Percentiles rank a stretch among this genome's conserved stretches.
Conservation (phyloP, 2,329 filamentous ascomycete species). For the Incumbomyces delicatus region DNA sequence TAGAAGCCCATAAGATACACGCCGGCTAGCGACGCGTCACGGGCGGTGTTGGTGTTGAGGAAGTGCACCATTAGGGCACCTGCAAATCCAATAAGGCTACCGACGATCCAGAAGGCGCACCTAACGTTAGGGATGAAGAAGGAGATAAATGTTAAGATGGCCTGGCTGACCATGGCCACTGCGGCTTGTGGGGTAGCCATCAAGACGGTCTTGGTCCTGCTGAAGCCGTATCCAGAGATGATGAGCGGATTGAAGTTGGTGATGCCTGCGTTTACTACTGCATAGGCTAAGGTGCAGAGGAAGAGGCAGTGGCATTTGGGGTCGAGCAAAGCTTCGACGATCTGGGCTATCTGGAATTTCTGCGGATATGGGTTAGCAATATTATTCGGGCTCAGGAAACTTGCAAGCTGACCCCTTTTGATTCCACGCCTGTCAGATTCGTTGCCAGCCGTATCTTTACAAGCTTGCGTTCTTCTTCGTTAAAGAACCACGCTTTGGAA, state of each 20-base stretch:
- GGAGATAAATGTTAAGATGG: neutral
- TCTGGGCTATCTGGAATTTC: too few relatives aligned
- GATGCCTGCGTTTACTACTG: conserved; percentile 14
- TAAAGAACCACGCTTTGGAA: conserved; percentile 10
- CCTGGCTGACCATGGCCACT: conserved; percentile 5
- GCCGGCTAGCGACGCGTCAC: conserved; percentile 2
- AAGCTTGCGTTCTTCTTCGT: too few relatives aligned
- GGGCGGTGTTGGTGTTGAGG: conserved; percentile 2
- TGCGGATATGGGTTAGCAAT: too few relatives aligned
- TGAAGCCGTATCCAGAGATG: conserved; percentile 14
- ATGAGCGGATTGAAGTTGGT: conserved; percentile 14
- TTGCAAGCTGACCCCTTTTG: too few relatives aligned
- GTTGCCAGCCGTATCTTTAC: too few relatives aligned
- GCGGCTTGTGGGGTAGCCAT: conserved; percentile 6
- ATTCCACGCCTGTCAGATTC: too few relatives aligned
- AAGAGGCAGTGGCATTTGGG: conserved; percentile 1
- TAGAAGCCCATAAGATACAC: conserved; percentile 9
- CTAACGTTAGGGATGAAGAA: conserved; percentile 1
- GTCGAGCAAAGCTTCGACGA: too few relatives aligned
- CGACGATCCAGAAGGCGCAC: too few relatives aligned
- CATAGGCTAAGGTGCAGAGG: conserved; percentile 11
- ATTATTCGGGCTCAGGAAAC: too few relatives aligned
- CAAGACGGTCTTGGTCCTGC: conserved; percentile 1
- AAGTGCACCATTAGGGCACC: conserved; percentile 5
- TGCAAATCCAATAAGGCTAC: neutral